phyloP scores from a whole-genome alignment of 495 filamentous ascomycete genomes.

The Echria macrotheca region DNA sequence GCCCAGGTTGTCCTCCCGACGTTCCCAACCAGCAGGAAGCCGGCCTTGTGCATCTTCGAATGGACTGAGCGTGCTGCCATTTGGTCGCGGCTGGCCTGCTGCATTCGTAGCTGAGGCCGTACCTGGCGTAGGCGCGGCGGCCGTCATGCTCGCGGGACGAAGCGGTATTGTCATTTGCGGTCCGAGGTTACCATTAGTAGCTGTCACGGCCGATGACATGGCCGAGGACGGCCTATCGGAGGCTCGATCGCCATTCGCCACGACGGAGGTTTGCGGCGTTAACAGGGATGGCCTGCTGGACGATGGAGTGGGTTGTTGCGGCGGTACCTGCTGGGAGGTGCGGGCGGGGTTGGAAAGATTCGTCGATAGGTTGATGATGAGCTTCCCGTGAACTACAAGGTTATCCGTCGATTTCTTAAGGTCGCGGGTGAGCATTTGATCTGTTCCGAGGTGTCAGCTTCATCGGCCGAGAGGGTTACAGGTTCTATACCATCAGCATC shows the following conservation, averaged over 20 bases:
- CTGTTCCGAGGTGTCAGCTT: slow-evolving; percentile 21
- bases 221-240: slow-evolving; percentile 42
- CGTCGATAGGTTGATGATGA: slow-evolving; percentile 92
- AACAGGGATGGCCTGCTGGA: slow-evolving; percentile 38
- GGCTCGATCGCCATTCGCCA: slow-evolving; percentile 26
- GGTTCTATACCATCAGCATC: slow-evolving; percentile 78
- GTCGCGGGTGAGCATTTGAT: slow-evolving; percentile 96
- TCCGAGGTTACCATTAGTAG: slow-evolving; percentile 17
- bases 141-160: slow-evolving; percentile 34
- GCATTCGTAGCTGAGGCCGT: slow-evolving; percentile 28
- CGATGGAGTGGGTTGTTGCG: slow-evolving; percentile 21
- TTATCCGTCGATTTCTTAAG: slow-evolving; percentile 98
- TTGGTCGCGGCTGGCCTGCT: slow-evolving; percentile 27
- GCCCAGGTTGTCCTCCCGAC: slow-evolving; percentile 90
- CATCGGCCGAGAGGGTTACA: background rate
- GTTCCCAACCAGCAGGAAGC: slow-evolving; percentile 90
- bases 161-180: slow-evolving; percentile 30
- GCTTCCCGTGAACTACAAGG: slow-evolving; percentile 92
- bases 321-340: slow-evolving; percentile 18
- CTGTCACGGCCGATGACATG: slow-evolving; percentile 41
- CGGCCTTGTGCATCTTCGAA: slow-evolving; percentile 94
- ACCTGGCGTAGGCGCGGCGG: slow-evolving; percentile 29
- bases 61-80: slow-evolving; percentile 65
- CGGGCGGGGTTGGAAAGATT: slow-evolving; percentile 56
- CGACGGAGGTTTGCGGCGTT: slow-evolving; percentile 32